Percentiles rank a stretch among this genome's conserved stretches.
Evolutionary conservation across 768 basidiomycete species (phyloP).

Genomic region (Tremella mesenterica): DNA sequence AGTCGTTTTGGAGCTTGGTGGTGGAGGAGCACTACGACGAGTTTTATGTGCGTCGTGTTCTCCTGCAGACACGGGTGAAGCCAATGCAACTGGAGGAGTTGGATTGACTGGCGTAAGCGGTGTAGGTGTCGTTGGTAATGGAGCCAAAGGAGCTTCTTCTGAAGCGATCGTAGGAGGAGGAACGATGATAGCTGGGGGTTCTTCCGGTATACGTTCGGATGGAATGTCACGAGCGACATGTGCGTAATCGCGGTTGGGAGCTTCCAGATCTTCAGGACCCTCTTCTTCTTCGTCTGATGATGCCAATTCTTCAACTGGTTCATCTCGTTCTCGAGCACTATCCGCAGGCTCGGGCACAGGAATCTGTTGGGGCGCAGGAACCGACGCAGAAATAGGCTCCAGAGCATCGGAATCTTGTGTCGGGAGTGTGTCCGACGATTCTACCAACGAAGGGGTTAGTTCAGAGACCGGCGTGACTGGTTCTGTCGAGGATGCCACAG

Average conservation of each 20-base stretch:
- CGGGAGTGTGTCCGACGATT: too few species aligned
- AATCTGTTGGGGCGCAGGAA: background rate
- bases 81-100: background rate
- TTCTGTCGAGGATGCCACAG: conserved; percentile 22
- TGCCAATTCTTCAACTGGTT: conserved; percentile 6
- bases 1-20: conserved; percentile 15
- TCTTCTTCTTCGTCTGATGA: conserved; percentile 42
- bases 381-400: conserved; percentile 4
- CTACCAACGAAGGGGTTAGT: too few species aligned
- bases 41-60: conserved; percentile 10
- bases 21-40: conserved; percentile 30
- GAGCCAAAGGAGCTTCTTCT: too few species aligned
- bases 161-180: too few species aligned
- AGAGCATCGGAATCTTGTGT: conserved; percentile 3
- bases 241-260: conserved; percentile 10
- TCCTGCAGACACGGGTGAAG: too few species aligned
- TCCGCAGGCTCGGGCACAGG: conserved; percentile 1
- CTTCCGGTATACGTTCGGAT: background rate
- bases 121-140: too few species aligned
- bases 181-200: background rate
- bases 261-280: conserved; percentile 45
- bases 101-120: background rate
- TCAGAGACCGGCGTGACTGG: conserved; percentile 28
- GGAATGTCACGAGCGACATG: background rate
- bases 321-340: background rate